These are phyloP conservation scores for Moesziomyces globuligerus DNA, from an alignment of 1,284 basidiomycete species.

Conservation along the genomic window DNA sequence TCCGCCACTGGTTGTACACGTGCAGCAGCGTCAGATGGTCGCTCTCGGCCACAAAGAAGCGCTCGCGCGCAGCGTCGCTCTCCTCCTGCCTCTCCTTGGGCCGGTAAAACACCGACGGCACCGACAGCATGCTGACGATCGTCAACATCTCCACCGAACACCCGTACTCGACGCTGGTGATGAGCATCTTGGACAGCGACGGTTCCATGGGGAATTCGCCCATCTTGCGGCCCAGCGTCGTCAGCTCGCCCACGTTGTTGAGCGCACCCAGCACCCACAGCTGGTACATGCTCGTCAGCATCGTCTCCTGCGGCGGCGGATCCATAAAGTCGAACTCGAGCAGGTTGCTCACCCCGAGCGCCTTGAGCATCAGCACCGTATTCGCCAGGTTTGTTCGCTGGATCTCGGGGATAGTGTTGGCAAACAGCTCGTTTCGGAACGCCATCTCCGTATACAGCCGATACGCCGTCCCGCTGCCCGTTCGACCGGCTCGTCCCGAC, in stretches of 20 bases:
- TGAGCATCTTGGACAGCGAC: slow-evolving; percentile 97
- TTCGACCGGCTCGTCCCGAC: slow-evolving; percentile 93
- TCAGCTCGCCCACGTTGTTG: slow-evolving; percentile 96
- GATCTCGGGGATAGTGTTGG: slow-evolving; percentile 97
- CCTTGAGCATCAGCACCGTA: slow-evolving; percentile 93
- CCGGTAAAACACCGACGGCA: slow-evolving; percentile 90
- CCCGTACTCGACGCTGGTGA: slow-evolving; percentile 89
- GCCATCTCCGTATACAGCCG: slow-evolving; percentile 97
- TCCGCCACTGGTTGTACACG: slow-evolving; percentile 98
- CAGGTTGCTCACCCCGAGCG: slow-evolving; percentile 90
- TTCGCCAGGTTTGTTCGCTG: slow-evolving; percentile 97
- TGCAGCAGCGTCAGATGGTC: slow-evolving; percentile 96
- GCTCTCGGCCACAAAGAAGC: slow-evolving; percentile 97
- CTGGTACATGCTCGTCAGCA: slow-evolving; percentile 93
- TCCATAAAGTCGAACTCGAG: slow-evolving; percentile 99
- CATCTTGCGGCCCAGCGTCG: slow-evolving; percentile 91
- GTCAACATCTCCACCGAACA: slow-evolving; percentile 97
- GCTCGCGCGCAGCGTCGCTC: slow-evolving; percentile 93
- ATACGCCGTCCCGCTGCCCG: slow-evolving; percentile 86
- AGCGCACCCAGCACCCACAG: slow-evolving; percentile 97
- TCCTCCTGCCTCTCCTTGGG: slow-evolving; percentile 96
- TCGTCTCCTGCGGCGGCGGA: slow-evolving; percentile 77
- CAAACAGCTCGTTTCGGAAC: slow-evolving; percentile 92
- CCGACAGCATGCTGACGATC: slow-evolving; percentile 98
- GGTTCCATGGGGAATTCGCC: slow-evolving; percentile 85